Evolutionary conservation across 139 green algal genomes (phyloP), one percentile per base, ranked within the genome.

Genomic region (Coelastrella sp.): DNA sequence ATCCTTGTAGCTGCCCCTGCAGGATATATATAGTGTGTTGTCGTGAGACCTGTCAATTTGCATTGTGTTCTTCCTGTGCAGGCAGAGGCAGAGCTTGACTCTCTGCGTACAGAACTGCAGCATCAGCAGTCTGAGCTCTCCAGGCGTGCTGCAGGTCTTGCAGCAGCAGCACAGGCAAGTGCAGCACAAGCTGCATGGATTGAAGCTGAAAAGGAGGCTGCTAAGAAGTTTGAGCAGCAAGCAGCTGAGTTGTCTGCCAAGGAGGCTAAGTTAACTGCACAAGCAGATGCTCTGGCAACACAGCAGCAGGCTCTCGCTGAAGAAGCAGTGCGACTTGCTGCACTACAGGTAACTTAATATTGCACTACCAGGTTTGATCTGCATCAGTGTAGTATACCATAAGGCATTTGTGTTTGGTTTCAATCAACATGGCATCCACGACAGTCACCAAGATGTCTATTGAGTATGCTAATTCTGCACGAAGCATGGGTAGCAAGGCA

Each of bases 181-280:
- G 79, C 79, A 57, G 79, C 79, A 48, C 78, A 84, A 60, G 79
- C 79, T 11, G 80, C 80, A 2, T 78, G 64, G 80, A 67, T 86
- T 34, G 66, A 79, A 40, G 80, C 80, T 40, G 67, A 80, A 53
- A 67, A 68, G 25, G 80, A 86, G 51, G 80, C 66, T 32, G 64
- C 68, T 5, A 66, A 50, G 34, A 53, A 59, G 21, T 60, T 17
- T 30, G 45, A 86, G 25, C 17, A 25, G 21, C 48, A 27, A 17
- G 34, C 15, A 62, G 80, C 64, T 48, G 67, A 86, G 67, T 51
- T 86, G 80, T 34, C 80, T 41, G 80, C 80, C 2, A 62, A 45
- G 34, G 67, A 86, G 35, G 67, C 80, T 5, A 34, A 30, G 3
- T 48, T 86, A 2, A 43, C 21, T 21, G 80, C 57, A 7, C 34